A percentile compares a stretch with the other conserved stretches of the same genome.
These are phyloP conservation scores for Austroboletus eburneus DNA, from an alignment of 768 basidiomycete genomes.

Conservation along the genomic window DNA sequence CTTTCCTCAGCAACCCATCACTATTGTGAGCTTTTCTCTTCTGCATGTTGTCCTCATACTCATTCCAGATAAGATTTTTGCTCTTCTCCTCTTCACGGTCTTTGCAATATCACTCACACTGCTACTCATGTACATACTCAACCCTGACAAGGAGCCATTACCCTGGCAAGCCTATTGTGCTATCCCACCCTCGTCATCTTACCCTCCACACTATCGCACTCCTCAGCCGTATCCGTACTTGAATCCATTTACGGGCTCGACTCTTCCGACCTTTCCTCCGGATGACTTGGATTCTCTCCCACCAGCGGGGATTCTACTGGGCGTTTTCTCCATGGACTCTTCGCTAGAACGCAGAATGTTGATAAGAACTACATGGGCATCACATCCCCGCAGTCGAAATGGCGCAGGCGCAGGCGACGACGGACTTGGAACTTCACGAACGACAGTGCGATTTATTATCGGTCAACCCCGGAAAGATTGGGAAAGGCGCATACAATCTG, in stretches of 20 bases:
- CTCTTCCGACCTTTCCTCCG: conserved; percentile 61
- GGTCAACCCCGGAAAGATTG: conserved; percentile 78
- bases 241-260: conserved; percentile 27
- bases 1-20: conserved; percentile 75
- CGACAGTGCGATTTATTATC: conserved; percentile 84
- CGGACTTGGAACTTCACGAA: conserved; percentile 73
- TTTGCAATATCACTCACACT: conserved; percentile 84
- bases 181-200: conserved; percentile 47
- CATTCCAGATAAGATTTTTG: conserved; percentile 48
- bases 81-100: conserved; percentile 70
- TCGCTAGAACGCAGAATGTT: conserved; percentile 82
- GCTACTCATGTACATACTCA: conserved; percentile 85
- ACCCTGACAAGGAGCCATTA: conserved; percentile 92
- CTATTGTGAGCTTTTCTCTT: conserved; percentile 54
- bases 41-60: conserved; percentile 11
- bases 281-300: conserved; percentile 65
- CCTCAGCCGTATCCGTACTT: conserved; percentile 37
- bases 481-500: conserved; percentile 75
- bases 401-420: conserved; percentile 69
- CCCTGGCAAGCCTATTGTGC: conserved; percentile 95
- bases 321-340: conserved; percentile 87
- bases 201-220: conserved; percentile 41
- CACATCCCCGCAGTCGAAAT: conserved; percentile 70
- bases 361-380: conserved; percentile 87
- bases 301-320: conserved; percentile 84